Conservation (phyloP, 2,329 filamentous ascomycete genomes). For the Exophiala sp. region DNA sequence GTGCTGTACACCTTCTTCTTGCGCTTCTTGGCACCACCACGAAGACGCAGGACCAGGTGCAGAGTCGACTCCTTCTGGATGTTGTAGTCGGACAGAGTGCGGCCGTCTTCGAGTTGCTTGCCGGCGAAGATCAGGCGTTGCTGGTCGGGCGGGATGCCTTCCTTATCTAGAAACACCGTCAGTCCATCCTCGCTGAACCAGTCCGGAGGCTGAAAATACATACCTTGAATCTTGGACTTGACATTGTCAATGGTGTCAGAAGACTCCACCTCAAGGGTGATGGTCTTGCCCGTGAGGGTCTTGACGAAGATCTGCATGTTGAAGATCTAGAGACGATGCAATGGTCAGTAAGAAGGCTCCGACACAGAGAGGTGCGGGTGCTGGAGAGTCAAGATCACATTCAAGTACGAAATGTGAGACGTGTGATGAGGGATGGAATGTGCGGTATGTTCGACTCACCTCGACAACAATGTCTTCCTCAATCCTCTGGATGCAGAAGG, state of each 20-base stretch:
- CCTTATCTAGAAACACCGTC: constrained; percentile 66
- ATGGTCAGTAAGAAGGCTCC: constrained; percentile 9
- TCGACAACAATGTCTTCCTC: constrained; percentile 58
- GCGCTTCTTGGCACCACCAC: constrained; percentile 99
- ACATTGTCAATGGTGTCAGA: constrained; percentile 99
- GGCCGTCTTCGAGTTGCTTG: constrained; percentile 99
- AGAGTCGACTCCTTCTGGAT: constrained; percentile 99
- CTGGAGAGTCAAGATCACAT: not conserved
- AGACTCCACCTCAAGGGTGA: constrained; percentile 99
- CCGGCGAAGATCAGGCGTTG: constrained; percentile 99
- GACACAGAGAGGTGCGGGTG: not conserved
- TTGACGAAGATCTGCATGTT: constrained; percentile 54
- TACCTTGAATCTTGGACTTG: constrained; percentile 88
- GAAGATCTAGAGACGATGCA: constrained; percentile 33
- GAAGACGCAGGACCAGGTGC: constrained; percentile 94
- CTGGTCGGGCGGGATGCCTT: constrained; percentile 98
- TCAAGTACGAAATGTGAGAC: not conserved
- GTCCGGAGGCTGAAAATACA: constrained; percentile 23
- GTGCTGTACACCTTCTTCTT: constrained; percentile 99
- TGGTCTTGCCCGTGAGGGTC: constrained; percentile 95
- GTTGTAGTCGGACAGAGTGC: constrained; percentile 99
- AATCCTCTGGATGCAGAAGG: constrained; percentile 42
- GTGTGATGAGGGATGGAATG: not conserved
- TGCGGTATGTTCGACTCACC: constrained; percentile 37
- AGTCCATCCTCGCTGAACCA: not conserved